Percentiles rank a stretch among this genome's conserved stretches.
phyloP scores from a whole-genome alignment of 202 grass and related monocot species.

The Carex sylvatica region DNA sequence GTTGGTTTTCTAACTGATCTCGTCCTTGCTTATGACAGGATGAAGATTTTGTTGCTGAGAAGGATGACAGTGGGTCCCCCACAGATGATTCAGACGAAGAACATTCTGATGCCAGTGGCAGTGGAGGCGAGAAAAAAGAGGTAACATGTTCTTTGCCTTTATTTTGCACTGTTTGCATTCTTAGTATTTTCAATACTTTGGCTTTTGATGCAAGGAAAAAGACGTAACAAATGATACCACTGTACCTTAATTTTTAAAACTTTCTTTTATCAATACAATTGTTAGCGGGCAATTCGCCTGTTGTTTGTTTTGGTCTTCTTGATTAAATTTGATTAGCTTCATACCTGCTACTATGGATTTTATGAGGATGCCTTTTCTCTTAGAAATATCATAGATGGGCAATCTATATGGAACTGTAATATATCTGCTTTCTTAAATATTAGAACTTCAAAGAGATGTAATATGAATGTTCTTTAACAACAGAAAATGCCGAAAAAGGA shows the following conservation, averaged over 20 bases:
- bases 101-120: slow-evolving; percentile 85
- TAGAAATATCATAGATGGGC: neutral
- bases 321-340: neutral
- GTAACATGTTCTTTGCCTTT: slow-evolving; percentile 22
- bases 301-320: slow-evolving; percentile 8
- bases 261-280: neutral
- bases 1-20: slow-evolving; percentile 20
- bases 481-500: slow-evolving; percentile 74
- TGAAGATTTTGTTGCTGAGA: slow-evolving; percentile 96
- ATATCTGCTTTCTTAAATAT: neutral
- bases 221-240: neutral
- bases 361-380: neutral
- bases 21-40: slow-evolving; percentile 41
- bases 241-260: neutral
- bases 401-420: slow-evolving; percentile 7
- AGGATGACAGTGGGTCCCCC: slow-evolving; percentile 92
- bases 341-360: neutral
- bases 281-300: neutral
- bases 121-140: slow-evolving; percentile 74
- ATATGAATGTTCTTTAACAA: neutral
- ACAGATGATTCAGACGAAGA: slow-evolving; percentile 92
- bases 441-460: neutral
- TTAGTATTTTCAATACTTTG: neutral
- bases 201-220: neutral
- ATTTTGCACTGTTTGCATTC: neutral